Evolutionary conservation across 2,329 filamentous ascomycete species (phyloP).

Genomic region (Neoscytalidium dimidiatum): DNA sequence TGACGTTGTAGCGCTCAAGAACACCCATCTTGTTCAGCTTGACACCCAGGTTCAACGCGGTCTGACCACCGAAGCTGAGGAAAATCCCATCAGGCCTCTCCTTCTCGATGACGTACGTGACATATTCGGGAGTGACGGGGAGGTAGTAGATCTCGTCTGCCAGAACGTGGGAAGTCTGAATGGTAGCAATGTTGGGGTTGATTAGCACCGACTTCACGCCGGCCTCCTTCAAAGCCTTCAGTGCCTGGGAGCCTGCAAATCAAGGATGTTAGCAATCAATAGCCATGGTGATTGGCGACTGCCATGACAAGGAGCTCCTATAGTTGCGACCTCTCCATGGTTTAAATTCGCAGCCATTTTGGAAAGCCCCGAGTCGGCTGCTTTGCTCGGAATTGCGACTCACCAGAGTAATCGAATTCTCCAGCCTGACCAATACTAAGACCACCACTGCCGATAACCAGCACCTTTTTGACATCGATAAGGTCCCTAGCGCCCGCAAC

Average conservation of each 20-base stretch:
- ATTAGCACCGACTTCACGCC: conserved; percentile 89
- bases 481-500: conserved; percentile 75
- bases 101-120: conserved; percentile 94
- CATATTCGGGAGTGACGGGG: conserved; percentile 95
- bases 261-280: conserved; percentile 20
- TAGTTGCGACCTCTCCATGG: neutral
- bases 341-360: neutral
- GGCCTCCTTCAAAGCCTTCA: conserved; percentile 96
- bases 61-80: conserved; percentile 96
- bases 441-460: conserved; percentile 94
- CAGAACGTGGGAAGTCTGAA: conserved; percentile 94
- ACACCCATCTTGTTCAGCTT: conserved; percentile 96
- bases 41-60: conserved; percentile 92
- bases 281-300: too few species aligned
- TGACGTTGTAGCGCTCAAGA: conserved; percentile 93
- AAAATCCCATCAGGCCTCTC: conserved; percentile 97
- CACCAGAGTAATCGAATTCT: conserved; percentile 98
- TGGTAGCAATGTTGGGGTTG: conserved; percentile 98
- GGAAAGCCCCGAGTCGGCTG: neutral
- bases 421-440: conserved; percentile 96
- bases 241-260: conserved; percentile 82
- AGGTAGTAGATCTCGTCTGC: conserved; percentile 98
- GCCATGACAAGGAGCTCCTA: too few species aligned
- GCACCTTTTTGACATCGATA: conserved; percentile 92
- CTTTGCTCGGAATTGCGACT: conserved; percentile 38